Evolutionary conservation across 2,329 filamentous ascomycete genomes (phyloP), one percentile per base, ranked within the genome.

Genomic region (Nemania sp.): DNA sequence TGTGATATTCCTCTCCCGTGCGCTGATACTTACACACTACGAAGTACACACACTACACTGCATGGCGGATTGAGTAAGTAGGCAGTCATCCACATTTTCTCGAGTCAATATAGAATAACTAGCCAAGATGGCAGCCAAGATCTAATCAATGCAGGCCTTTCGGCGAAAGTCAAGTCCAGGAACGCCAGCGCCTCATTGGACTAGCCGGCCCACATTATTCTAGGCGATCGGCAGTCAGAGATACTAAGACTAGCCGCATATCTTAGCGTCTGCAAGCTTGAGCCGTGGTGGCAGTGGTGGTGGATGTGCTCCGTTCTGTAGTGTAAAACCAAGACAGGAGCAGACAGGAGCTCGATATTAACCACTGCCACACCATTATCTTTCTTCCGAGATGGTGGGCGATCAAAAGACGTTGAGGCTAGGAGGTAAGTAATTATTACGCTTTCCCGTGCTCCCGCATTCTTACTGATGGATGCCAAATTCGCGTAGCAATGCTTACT

Each of bases 151-250:
- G 28, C 37, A n/a, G 44, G 19, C 19, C 24, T 46, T n/a, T 47
- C 36, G 28, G 44, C 24, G 31, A 44, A 28, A 31, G 24, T 40
- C 34, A 23, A 44, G 37, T 26, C 44, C 53, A 52, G 49, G 54
- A 45, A 51, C 41, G n/a, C 20, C 8, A 1, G n/a, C 30, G 34
- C 24, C 39, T 51, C 30, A 54, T 55, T 57, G 51, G 51, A 17
- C 19, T 17, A 45, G 51, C 20, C 42, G 17, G 39, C 37, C n/a
- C n/a, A n/a, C n/a, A n/a, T n/a, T n/a, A n/a, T n/a, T n/a, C 17
- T 14, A 50, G 26, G 39, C 5, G 55, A 57, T 57, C 55, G 55
- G 55, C 55, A 54, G 51, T 57, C 51, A 20, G 49, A 20, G n/a
- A 11, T 5, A 51, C 51, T 28, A 57, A 40, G 24, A 33, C 45